These are phyloP conservation scores for Talaromyces wortmannii DNA, from an alignment of 495 filamentous ascomycete species.

Conservation along the genomic window DNA sequence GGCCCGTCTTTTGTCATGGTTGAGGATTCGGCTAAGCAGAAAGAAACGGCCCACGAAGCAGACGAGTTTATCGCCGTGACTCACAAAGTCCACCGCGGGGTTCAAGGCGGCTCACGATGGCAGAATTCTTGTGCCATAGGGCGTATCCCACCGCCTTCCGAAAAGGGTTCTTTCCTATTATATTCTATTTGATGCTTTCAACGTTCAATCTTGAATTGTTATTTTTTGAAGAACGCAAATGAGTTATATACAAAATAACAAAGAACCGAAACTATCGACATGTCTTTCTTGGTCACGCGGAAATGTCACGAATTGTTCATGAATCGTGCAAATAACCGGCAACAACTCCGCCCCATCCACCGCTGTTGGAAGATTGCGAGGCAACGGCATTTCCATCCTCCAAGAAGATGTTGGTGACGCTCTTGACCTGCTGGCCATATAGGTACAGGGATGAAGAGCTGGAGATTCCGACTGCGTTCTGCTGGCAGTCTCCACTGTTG, in stretches of 20 bases:
- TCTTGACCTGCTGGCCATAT: constrained; percentile 37
- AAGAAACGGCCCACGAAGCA: neutral
- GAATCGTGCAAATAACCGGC: constrained; percentile 30
- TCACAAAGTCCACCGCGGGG: no score
- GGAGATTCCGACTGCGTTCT: constrained; percentile 29
- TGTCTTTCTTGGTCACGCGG: neutral
- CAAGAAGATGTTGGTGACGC: constrained; percentile 33
- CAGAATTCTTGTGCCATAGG: no score
- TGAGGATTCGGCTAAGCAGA: neutral
- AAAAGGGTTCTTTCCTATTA: no score
- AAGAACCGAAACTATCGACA: neutral
- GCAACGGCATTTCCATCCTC: constrained; percentile 20
- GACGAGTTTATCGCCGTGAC: neutral
- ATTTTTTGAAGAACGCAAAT: no score
- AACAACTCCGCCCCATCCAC: constrained; percentile 53
- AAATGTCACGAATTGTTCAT: constrained; percentile 4
- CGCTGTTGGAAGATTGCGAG: constrained; percentile 36
- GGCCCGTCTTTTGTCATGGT: neutral
- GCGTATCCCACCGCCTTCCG: no score
- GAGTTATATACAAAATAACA: neutral
- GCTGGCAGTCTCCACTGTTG: constrained; percentile 29
- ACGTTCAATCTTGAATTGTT: no score
- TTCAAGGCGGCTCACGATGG: no score
- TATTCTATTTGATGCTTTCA: no score
- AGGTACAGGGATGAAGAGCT: constrained; percentile 24